Conservation (phyloP, 2,329 filamentous ascomycete genomes). For the Byssoonygena ceratinophila region DNA sequence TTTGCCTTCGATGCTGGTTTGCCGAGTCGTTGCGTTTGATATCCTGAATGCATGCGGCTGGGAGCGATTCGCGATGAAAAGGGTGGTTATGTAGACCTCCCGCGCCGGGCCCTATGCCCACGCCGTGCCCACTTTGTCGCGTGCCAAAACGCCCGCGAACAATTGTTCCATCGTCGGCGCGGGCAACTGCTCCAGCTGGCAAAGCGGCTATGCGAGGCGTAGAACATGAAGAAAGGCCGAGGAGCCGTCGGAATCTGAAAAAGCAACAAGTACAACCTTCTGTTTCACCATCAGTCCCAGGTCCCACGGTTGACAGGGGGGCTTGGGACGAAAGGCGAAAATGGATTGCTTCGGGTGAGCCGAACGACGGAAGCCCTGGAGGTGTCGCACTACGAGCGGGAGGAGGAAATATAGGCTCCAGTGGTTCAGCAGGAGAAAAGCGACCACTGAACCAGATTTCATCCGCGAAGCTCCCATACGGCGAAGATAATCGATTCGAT, state of each 20-base stretch:
- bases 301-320: not conserved
- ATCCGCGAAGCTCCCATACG: constrained; percentile 17
- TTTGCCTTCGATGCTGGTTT: not conserved
- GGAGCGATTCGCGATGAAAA: constrained; percentile 26
- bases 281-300: not conserved
- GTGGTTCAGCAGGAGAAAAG: constrained; percentile 24
- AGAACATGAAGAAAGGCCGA: constrained; percentile 21
- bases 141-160: constrained; percentile 33
- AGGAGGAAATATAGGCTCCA: constrained; percentile 30
- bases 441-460: constrained; percentile 21
- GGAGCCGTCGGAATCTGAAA: constrained; percentile 22
- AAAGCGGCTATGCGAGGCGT: constrained; percentile 13
- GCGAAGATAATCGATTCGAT: constrained; percentile 20
- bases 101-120: constrained; percentile 19
- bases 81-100: constrained; percentile 27
- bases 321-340: constrained; percentile 12
- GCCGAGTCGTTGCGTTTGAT: not conserved
- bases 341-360: constrained; percentile 31
- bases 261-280: constrained; percentile 10
- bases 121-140: constrained; percentile 34
- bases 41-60: constrained; percentile 16
- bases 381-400: constrained; percentile 34
- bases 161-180: constrained; percentile 34
- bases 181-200: constrained; percentile 24
- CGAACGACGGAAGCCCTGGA: constrained; percentile 37